Conservation (phyloP, 768 basidiomycete species). For the Sporobolomyces pararoseus region DNA sequence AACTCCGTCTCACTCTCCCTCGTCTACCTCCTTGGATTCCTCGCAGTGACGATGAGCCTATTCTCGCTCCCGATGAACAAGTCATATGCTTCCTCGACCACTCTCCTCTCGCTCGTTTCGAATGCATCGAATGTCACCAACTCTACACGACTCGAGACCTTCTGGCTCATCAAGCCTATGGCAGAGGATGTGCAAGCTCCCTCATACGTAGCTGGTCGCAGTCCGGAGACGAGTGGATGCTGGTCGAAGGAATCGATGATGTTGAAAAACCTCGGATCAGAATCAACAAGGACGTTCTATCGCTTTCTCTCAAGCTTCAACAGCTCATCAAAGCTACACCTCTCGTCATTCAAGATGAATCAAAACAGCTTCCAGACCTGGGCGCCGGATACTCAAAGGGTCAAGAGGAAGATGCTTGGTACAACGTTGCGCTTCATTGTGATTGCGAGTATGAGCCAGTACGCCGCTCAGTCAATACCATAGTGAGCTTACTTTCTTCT, state of each 20-base stretch:
- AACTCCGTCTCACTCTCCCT: conserved; percentile 1
- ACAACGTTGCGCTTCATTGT: neutral
- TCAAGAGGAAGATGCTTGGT: neutral
- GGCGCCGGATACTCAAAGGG: neutral
- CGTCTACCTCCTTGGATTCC: conserved; percentile 29
- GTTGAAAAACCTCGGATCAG: neutral
- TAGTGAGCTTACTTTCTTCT: too few species aligned
- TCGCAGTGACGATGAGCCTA: neutral
- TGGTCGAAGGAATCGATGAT: neutral
- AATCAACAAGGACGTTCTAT: conserved; percentile 1
- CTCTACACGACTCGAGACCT: too few species aligned
- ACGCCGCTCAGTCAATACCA: too few species aligned
- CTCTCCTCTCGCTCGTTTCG: neutral
- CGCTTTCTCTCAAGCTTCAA: conserved; percentile 1
- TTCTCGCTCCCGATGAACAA: conserved; percentile 23
- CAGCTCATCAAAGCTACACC: neutral
- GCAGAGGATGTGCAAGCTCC: neutral
- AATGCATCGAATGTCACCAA: neutral
- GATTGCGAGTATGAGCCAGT: too few species aligned
- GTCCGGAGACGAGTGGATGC: neutral
- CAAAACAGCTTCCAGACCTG: neutral
- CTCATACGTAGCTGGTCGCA: neutral
- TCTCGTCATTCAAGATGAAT: neutral
- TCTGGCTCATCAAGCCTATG: conserved; percentile 2
- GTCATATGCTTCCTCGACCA: conserved; percentile 9